phyloP scores from a whole-genome alignment of 208 protist genomes.

The Willaertia magna region DNA sequence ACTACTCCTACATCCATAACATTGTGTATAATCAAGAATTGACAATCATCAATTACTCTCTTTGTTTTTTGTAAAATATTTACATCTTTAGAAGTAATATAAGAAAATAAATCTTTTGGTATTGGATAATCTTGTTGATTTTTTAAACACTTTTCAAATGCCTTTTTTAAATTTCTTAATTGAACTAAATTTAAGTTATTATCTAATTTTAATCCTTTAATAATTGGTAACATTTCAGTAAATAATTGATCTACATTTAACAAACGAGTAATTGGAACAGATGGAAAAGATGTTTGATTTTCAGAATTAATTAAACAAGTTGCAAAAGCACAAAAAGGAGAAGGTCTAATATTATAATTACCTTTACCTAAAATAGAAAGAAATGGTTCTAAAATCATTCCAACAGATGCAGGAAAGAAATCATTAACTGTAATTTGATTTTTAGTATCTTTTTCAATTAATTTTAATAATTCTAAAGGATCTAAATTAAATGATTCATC shows the following conservation, averaged over 20 bases:
- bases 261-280: neutral
- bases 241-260: neutral
- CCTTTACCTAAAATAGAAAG: neutral
- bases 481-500: neutral
- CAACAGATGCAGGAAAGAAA: neutral
- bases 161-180: neutral
- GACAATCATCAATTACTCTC: neutral
- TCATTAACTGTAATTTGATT: neutral
- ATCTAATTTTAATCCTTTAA: neutral
- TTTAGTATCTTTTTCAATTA: neutral
- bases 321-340: neutral
- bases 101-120: neutral
- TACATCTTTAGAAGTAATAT: neutral
- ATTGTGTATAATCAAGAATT: conserved; percentile 8
- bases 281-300: neutral
- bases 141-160: neutral
- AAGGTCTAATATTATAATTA: neutral
- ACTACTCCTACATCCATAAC: neutral
- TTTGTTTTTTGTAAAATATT: neutral
- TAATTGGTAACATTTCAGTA: neutral
- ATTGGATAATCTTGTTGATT: neutral
- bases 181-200: neutral
- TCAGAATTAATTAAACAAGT: neutral
- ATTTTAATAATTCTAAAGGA: neutral
- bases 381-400: neutral